phyloP scores from a whole-genome alignment of 2,329 filamentous ascomycete genomes.

The Aspergillus sp. region DNA sequence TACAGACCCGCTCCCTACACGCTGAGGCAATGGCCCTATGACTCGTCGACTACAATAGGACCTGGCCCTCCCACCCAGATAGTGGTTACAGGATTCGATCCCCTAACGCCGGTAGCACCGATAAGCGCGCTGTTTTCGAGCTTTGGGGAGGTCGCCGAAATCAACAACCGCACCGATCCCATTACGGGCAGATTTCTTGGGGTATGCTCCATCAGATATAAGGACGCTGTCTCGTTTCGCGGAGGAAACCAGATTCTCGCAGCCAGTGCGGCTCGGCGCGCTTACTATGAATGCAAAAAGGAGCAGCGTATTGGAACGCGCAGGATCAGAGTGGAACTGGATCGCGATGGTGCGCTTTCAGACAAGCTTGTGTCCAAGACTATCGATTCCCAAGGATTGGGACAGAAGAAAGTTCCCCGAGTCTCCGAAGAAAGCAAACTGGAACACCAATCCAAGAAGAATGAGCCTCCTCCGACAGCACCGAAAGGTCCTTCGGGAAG shows the following conservation, averaged over 20 bases:
- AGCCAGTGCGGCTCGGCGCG: constrained; percentile 70
- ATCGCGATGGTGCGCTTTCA: constrained; percentile 79
- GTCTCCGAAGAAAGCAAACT: constrained; percentile 22
- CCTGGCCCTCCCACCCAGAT: constrained; percentile 84
- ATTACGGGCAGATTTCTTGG: constrained; percentile 90
- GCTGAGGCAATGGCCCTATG: constrained; percentile 72
- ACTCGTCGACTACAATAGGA: constrained; percentile 73
- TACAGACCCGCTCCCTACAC: constrained; percentile 68
- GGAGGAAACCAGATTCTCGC: constrained; percentile 54
- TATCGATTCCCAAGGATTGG: constrained; percentile 58
- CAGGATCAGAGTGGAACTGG: constrained; percentile 73
- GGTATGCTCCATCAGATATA: constrained; percentile 84
- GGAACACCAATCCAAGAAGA: constrained; percentile 38
- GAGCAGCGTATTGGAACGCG: constrained; percentile 71
- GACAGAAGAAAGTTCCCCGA: constrained; percentile 27
- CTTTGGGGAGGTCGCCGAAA: constrained; percentile 66
- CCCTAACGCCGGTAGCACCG: constrained; percentile 61
- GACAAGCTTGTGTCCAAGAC: constrained; percentile 66
- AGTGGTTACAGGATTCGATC: constrained; percentile 93
- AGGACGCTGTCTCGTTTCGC: constrained; percentile 55
- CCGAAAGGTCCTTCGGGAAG: constrained; percentile 72
- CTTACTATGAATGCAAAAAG: constrained; percentile 63
- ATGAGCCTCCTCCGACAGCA: constrained; percentile 69
- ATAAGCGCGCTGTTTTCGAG: constrained; percentile 34
- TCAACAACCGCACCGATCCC: constrained; percentile 91